Evolutionary conservation across 225 moss, liverwort and hornwort genomes (phyloP).

Genomic region (Neckera pumila): DNA sequence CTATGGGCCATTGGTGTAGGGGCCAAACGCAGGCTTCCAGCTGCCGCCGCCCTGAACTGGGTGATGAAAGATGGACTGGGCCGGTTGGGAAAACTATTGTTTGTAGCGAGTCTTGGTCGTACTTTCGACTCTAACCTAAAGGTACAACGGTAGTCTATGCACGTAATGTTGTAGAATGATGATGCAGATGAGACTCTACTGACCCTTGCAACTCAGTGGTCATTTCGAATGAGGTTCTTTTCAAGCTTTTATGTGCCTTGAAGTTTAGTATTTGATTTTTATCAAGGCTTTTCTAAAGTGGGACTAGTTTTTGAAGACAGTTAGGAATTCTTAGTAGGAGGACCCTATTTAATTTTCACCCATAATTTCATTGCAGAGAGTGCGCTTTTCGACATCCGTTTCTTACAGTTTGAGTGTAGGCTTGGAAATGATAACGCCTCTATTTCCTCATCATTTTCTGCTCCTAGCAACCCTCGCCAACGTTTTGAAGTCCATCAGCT

Average conservation of each 20-base stretch:
- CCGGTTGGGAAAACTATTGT: slow-evolving; percentile 69
- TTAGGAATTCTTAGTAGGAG: too few species aligned
- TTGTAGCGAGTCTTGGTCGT: slow-evolving; percentile 61
- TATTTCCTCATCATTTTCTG: slow-evolving; percentile 74
- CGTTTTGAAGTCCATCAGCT: slow-evolving; percentile 74
- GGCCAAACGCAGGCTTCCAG: slow-evolving; percentile 73
- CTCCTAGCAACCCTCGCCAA: slow-evolving; percentile 86
- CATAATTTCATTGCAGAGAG: slow-evolving; percentile 42
- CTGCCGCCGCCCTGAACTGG: slow-evolving; percentile 94
- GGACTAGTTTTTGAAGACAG: too few species aligned
- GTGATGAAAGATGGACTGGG: slow-evolving; percentile 95
- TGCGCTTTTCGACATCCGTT: slow-evolving; percentile 83
- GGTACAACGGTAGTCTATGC: slow-evolving; percentile 31
- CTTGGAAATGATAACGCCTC: slow-evolving; percentile 77
- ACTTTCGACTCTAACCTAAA: slow-evolving; percentile 94
- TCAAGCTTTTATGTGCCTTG: neutral
- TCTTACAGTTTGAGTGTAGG: slow-evolving; percentile 80
- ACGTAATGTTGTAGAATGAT: neutral
- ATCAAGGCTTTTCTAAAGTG: too few species aligned
- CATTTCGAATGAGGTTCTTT: neutral
- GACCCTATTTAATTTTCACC: neutral
- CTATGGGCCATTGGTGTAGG: slow-evolving; percentile 90
- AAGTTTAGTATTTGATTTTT: too few species aligned
- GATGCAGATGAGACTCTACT: neutral
- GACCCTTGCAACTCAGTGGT: neutral